Evolutionary conservation across 2,329 filamentous ascomycete species (phyloP).

Genomic region (Akanthomyces lecanii): DNA sequence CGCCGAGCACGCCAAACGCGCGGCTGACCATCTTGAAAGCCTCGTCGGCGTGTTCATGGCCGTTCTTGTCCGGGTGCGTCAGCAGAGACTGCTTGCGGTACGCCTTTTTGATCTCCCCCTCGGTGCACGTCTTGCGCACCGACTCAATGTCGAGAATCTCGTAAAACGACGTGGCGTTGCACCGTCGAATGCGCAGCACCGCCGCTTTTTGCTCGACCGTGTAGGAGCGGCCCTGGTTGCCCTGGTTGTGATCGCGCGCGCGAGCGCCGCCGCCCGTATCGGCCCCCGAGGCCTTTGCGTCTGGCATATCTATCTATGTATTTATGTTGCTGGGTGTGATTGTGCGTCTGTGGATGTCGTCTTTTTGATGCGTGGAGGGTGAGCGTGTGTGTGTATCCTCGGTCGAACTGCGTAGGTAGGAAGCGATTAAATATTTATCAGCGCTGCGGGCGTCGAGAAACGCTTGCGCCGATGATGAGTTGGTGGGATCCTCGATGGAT

Average conservation of each 20-base stretch:
- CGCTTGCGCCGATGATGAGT: background rate
- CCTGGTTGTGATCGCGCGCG: conserved; percentile 67
- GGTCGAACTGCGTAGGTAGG: background rate
- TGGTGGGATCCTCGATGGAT: background rate
- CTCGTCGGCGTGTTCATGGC: conserved; percentile 90
- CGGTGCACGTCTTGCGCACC: conserved; percentile 61
- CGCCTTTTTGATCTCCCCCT: conserved; percentile 92
- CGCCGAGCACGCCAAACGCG: conserved; percentile 88
- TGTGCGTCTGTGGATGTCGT: background rate
- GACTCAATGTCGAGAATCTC: conserved; percentile 78
- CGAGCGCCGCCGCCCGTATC: conserved; percentile 44
- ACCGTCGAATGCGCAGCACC: conserved; percentile 82
- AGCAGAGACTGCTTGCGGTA: conserved; percentile 91
- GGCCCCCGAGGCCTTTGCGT: conserved; percentile 51
- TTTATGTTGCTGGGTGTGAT: background rate
- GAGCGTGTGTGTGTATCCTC: background rate
- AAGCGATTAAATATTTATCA: background rate
- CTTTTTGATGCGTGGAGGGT: background rate
- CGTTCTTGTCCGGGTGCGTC: conserved; percentile 98
- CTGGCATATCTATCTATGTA: conserved; percentile 10
- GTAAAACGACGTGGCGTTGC: conserved; percentile 84
- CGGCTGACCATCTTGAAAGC: conserved; percentile 97
- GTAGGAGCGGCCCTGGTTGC: conserved; percentile 70
- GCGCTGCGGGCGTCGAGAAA: background rate
- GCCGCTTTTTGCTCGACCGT: conserved; percentile 89